Conservation (phyloP, 2,329 filamentous ascomycete species). For the Colletotrichum aenigma region DNA sequence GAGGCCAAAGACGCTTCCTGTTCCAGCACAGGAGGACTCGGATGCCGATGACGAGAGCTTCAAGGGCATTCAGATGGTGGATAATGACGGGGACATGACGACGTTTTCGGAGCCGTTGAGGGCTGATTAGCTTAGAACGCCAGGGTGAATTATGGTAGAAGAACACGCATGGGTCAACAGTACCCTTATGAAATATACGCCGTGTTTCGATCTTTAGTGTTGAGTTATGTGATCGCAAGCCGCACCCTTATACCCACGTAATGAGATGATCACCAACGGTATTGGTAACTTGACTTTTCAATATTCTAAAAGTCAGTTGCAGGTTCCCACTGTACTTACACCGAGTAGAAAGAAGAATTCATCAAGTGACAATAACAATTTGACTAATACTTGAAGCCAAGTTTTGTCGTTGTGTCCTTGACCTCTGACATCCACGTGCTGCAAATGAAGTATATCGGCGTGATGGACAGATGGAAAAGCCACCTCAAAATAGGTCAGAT, state of each 20-base stretch:
- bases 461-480: background rate
- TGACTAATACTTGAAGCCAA: background rate
- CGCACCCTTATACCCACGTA: background rate
- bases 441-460: background rate
- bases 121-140: background rate
- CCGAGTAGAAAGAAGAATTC: background rate
- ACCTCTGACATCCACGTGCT: background rate
- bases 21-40: background rate
- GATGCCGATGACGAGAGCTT: constrained; percentile 38
- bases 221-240: background rate
- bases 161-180: background rate
- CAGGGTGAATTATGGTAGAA: background rate
- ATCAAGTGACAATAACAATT: background rate
- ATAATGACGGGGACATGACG: constrained; percentile 28
- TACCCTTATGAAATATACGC: background rate
- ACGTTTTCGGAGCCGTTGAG: background rate
- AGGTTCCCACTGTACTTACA: background rate
- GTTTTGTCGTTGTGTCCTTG: background rate
- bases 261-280: background rate
- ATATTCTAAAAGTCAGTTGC: background rate
- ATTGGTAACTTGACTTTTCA: background rate
- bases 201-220: background rate
- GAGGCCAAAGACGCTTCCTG: constrained; percentile 3
- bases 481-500: background rate
- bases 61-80: constrained; percentile 39